Percentiles rank a stretch among this genome's conserved stretches.
Conservation (phyloP, 2,329 filamentous ascomycete genomes). For the Aspergillus texensis region DNA sequence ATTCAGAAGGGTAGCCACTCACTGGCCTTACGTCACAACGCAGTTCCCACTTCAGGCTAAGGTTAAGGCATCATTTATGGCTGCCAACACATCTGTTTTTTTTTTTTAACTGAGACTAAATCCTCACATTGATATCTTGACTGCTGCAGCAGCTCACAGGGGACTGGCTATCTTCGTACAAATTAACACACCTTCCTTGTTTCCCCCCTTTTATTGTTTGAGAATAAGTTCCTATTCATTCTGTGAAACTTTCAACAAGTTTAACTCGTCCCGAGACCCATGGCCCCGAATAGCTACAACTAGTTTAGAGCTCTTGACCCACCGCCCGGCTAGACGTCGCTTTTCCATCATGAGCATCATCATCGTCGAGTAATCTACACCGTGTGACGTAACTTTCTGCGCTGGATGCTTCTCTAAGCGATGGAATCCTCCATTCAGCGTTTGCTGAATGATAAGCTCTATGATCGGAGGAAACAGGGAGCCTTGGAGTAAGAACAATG, state of each 20-base stretch:
- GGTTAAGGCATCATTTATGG: background rate
- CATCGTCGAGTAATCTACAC: background rate
- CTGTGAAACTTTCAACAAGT: background rate
- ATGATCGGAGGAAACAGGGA: conserved; percentile 95
- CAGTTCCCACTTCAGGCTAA: background rate
- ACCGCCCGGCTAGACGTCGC: conserved; percentile 6
- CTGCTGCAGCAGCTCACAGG: background rate
- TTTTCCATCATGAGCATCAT: conserved; percentile 5
- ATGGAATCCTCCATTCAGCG: conserved; percentile 93
- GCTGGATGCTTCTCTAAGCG: conserved; percentile 27
- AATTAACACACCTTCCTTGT: background rate
- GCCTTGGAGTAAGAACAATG: conserved; percentile 78
- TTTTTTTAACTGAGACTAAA: conserved; percentile 1
- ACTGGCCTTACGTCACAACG: background rate
- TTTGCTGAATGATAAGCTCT: conserved; percentile 94
- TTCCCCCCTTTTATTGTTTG: background rate
- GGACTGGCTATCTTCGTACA: background rate
- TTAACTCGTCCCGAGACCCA: background rate
- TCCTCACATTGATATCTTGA: conserved; percentile 12
- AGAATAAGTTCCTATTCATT: background rate
- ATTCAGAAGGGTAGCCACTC: background rate
- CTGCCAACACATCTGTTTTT: conserved; percentile 4
- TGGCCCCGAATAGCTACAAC: conserved; percentile 6
- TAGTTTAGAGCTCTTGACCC: conserved; percentile 5
- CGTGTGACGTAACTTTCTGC: conserved; percentile 19